These are phyloP conservation scores for Aurinia saxatilis DNA, from an alignment of 345 rosid species.

Conservation along the genomic window DNA sequence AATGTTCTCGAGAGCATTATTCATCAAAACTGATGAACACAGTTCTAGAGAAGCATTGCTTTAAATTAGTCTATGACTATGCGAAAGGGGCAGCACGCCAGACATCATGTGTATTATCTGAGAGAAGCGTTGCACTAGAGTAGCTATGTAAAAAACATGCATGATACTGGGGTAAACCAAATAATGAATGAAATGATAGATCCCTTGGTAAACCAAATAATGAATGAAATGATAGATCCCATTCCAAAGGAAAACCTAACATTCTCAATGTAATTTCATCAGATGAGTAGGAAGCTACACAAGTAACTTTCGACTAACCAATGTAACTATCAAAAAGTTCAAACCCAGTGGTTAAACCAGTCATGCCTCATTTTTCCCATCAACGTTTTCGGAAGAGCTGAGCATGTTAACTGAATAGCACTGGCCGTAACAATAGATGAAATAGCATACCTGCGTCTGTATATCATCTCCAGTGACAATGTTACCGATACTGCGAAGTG, in stretches of 20 bases:
- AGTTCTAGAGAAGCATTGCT: neutral
- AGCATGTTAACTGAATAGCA: neutral
- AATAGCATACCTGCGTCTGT: slow-evolving; percentile 49
- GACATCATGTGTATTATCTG: neutral
- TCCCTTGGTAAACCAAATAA: neutral
- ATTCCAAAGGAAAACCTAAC: neutral
- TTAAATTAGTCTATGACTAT: neutral
- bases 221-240: neutral
- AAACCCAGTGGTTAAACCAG: neutral
- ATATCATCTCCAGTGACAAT: slow-evolving; percentile 81
- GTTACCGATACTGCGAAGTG: slow-evolving; percentile 80
- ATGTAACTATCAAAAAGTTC: neutral
- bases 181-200: neutral
- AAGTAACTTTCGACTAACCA: neutral
- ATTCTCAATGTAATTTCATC: neutral
- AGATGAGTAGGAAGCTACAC: neutral
- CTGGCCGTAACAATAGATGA: neutral
- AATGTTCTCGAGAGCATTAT: neutral
- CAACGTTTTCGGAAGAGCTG: neutral
- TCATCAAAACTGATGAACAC: neutral
- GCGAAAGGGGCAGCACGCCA: neutral
- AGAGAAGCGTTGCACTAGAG: neutral
- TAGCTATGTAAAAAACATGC: neutral
- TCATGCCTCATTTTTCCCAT: neutral
- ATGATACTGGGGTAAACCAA: neutral